These are phyloP conservation scores for Aspergillus awamori DNA, from an alignment of 2,329 filamentous ascomycete genomes.

Conservation along the genomic window DNA sequence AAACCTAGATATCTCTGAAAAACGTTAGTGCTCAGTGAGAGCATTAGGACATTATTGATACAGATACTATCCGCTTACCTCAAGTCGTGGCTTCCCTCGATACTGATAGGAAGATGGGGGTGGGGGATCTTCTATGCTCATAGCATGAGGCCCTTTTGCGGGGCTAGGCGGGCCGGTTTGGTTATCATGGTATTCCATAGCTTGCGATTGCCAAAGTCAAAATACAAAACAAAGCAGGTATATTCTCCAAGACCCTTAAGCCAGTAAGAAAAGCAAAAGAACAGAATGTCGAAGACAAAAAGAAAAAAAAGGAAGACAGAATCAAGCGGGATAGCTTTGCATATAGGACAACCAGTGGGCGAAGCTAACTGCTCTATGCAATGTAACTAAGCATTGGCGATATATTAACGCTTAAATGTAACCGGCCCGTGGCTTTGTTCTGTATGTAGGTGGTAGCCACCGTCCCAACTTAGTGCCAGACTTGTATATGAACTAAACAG, in stretches of 20 bases:
- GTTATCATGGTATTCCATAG: not conserved
- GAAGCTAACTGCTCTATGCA: not conserved
- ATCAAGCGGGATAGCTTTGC: not conserved
- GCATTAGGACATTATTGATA: fast-evolving
- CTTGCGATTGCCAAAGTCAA: not conserved
- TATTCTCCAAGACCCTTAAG: no score
- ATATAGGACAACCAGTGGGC: not conserved
- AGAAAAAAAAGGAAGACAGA: no score
- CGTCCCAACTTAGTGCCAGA: not conserved
- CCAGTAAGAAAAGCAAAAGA: no score
- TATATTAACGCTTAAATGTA: not conserved
- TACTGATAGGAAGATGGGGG: not conserved
- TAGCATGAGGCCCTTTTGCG: not conserved
- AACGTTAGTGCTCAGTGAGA: not conserved
- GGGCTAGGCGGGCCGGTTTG: not conserved
- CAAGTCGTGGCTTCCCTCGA: slow-evolving; percentile 4
- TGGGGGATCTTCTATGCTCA: not conserved
- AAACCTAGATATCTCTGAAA: slow-evolving; percentile 28
- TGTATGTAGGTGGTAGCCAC: not conserved
- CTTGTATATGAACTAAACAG: not conserved
- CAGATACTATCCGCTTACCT: not conserved
- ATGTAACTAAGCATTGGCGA: not conserved
- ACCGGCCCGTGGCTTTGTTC: not conserved
- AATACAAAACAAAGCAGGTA: not conserved
- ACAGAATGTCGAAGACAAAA: no score